Evolutionary conservation across 106 monocot genomes (phyloP).

Genomic region (Posidonia australis): DNA sequence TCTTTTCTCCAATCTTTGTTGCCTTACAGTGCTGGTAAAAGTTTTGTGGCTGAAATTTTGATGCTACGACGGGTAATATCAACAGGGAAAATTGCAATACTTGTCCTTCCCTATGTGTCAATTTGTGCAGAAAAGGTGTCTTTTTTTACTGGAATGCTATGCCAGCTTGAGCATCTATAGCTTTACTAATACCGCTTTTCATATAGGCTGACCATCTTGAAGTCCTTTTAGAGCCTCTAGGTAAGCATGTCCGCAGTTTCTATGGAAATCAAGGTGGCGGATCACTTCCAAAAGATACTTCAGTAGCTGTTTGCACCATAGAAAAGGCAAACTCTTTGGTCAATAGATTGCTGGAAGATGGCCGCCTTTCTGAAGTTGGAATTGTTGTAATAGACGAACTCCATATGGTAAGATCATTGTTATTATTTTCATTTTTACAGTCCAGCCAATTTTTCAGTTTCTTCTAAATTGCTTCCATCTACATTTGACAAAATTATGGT

Average conservation of each 20-base stretch:
- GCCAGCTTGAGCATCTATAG: background rate
- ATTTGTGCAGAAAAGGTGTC: constrained; percentile 95
- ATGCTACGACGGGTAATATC: constrained; percentile 81
- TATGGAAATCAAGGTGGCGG: constrained; percentile 93
- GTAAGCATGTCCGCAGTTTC: constrained; percentile 93
- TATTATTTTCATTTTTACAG: background rate
- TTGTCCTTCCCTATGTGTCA: constrained; percentile 98
- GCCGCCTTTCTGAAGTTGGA: constrained; percentile 95
- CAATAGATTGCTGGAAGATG: constrained; percentile 84
- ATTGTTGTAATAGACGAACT: constrained; percentile 98
- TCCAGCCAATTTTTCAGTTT: no score
- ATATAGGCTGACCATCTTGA: constrained; percentile 85
- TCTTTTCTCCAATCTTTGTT: background rate
- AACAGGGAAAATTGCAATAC: constrained; percentile 79
- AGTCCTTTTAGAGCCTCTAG: constrained; percentile 77
- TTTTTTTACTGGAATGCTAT: background rate
- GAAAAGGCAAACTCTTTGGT: constrained; percentile 96
- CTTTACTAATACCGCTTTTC: background rate
- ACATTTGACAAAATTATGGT: no score
- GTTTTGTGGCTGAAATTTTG: constrained; percentile 96
- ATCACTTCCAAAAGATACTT: constrained; percentile 86
- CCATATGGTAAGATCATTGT: constrained; percentile 63
- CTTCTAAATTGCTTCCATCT: no score
- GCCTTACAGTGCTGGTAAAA: constrained; percentile 81
- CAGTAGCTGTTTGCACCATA: constrained; percentile 98